Percentiles rank a stretch among this genome's conserved stretches.
phyloP scores from a whole-genome alignment of 2,329 filamentous ascomycete genomes.

The Stylonectria norvegica region DNA sequence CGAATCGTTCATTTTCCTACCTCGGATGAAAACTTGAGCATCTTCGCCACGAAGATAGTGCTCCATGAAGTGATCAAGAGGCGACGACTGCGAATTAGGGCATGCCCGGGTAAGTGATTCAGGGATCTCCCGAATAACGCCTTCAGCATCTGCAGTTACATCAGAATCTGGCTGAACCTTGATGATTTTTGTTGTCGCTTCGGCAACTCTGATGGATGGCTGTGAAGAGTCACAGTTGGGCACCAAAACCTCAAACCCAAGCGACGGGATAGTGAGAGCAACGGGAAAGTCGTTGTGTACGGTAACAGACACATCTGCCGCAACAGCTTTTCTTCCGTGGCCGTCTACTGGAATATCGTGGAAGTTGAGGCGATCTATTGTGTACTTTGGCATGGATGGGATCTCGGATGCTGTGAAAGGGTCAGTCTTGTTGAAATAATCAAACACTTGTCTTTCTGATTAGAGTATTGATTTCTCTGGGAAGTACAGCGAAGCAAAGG shows the following conservation, averaged over 20 bases:
- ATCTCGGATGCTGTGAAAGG: constrained; percentile 59
- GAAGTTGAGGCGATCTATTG: constrained; percentile 77
- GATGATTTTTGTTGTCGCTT: constrained; percentile 66
- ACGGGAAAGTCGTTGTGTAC: constrained; percentile 77
- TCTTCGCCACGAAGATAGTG: constrained; percentile 78
- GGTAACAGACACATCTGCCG: constrained; percentile 71
- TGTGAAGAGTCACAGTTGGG: constrained; percentile 73
- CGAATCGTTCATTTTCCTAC: constrained; percentile 62
- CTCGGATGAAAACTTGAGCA: constrained; percentile 78
- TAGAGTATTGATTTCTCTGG: constrained; percentile 52
- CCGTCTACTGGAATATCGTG: constrained; percentile 60
- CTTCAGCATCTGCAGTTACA: constrained; percentile 67
- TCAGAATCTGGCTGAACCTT: constrained; percentile 65
- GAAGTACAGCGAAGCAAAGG: constrained; percentile 59
- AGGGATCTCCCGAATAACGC: constrained; percentile 70
- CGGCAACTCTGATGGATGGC: constrained; percentile 73
- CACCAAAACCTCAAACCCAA: constrained; percentile 82
- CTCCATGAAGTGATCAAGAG: constrained; percentile 76
- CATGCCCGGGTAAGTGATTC: constrained; percentile 69
- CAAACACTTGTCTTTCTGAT: constrained; percentile 19
- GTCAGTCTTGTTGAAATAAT: constrained; percentile 29
- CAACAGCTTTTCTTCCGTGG: constrained; percentile 62
- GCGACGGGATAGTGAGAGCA: constrained; percentile 69
- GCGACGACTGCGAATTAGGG: constrained; percentile 73
- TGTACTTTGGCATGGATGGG: constrained; percentile 75